These are phyloP conservation scores for Naematelia aurantialba DNA, from an alignment of 768 basidiomycete genomes.

Conservation along the genomic window DNA sequence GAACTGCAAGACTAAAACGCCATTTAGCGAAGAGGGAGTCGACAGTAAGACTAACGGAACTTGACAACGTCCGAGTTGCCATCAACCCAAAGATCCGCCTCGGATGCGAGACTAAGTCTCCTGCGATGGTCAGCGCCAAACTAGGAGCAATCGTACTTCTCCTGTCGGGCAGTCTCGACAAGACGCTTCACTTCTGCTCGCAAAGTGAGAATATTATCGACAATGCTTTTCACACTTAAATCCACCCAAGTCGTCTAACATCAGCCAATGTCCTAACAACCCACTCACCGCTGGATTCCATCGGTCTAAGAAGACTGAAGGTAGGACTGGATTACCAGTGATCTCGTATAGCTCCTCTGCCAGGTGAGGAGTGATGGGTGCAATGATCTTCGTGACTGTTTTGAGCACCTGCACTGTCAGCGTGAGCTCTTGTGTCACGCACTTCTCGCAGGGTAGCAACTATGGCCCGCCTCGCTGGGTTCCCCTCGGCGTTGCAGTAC, in stretches of 20 bases:
- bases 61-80: background rate
- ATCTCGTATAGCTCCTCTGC: slow-evolving; percentile 75
- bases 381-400: slow-evolving; percentile 66
- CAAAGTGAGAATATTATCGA: slow-evolving; percentile 62
- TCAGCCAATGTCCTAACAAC: background rate
- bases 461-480: slow-evolving; percentile 61
- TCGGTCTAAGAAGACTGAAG: slow-evolving; percentile 66
- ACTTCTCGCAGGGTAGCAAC: slow-evolving; percentile 72
- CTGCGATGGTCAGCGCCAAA: background rate
- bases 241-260: slow-evolving; percentile 64
- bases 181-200: slow-evolving; percentile 63
- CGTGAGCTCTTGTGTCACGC: slow-evolving; percentile 3
- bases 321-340: slow-evolving; percentile 11
- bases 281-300: slow-evolving; percentile 67
- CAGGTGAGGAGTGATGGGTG: slow-evolving; percentile 83
- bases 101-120: background rate
- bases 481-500: slow-evolving; percentile 64
- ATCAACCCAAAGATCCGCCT: background rate
- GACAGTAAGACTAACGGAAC: background rate
- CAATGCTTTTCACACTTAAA: slow-evolving; percentile 58
- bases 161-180: slow-evolving; percentile 69
- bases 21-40: background rate
- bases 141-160: slow-evolving; percentile 57
- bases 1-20: background rate
- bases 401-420: slow-evolving; percentile 57